Evolutionary conservation across 208 protist genomes (phyloP).

Genomic region (Novymonas esmeraldas): DNA sequence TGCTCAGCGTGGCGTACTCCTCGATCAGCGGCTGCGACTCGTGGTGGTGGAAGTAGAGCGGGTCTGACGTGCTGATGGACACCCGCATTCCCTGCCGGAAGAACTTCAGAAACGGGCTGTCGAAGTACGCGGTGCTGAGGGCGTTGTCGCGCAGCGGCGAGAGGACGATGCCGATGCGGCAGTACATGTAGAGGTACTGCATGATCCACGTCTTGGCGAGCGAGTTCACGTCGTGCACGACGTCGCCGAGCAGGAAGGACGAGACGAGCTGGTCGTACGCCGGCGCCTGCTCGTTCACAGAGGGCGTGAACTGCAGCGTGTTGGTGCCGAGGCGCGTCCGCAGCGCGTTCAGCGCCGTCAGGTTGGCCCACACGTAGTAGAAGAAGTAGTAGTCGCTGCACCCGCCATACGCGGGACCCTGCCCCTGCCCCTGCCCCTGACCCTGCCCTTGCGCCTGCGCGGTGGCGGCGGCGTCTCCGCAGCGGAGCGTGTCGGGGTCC

Average conservation of each 20-base stretch:
- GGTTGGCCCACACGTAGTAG: slow-evolving; percentile 98
- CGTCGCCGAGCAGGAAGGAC: slow-evolving; percentile 93
- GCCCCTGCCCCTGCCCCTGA: slow-evolving; percentile 39
- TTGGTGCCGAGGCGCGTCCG: slow-evolving; percentile 77
- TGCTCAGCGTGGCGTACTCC: slow-evolving; percentile 91
- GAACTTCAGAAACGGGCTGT: slow-evolving; percentile 95
- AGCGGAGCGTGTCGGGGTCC: slow-evolving; percentile 57
- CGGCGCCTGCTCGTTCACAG: slow-evolving; percentile 86
- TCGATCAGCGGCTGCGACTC: slow-evolving; percentile 78
- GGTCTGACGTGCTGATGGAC: slow-evolving; percentile 97
- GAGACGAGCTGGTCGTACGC: slow-evolving; percentile 93
- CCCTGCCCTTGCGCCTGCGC: not conserved
- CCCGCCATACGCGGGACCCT: too few relatives aligned
- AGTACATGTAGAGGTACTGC: slow-evolving; percentile 98
- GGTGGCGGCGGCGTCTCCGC: slow-evolving; percentile 5
- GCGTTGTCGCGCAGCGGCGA: slow-evolving; percentile 98
- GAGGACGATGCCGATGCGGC: slow-evolving; percentile 97
- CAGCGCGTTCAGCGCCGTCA: slow-evolving; percentile 96
- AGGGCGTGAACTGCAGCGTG: slow-evolving; percentile 92
- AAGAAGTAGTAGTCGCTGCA: slow-evolving; percentile 98
- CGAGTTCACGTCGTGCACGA: slow-evolving; percentile 97
- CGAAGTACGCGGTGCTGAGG: slow-evolving; percentile 95
- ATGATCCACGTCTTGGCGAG: slow-evolving; percentile 95
- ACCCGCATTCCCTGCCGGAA: slow-evolving; percentile 96
- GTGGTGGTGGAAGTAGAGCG: slow-evolving; percentile 92